Evolutionary conservation across 495 filamentous ascomycete genomes (phyloP).

Genomic region (Trichoderma virens): DNA sequence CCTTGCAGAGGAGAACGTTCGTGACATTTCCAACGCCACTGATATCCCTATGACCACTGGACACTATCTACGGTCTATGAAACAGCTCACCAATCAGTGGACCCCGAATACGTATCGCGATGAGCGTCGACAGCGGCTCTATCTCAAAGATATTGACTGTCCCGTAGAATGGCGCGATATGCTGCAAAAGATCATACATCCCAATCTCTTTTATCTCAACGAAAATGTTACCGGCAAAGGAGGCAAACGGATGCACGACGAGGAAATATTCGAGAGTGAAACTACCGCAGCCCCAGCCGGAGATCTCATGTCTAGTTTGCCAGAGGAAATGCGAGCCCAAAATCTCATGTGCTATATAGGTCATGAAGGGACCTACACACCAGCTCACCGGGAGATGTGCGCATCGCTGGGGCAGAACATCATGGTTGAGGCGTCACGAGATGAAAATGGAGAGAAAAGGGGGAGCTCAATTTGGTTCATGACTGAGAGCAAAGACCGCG

Average conservation of each 20-base stretch:
- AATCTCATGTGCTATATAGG: slow-evolving; percentile 99
- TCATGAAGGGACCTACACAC: slow-evolving; percentile 95
- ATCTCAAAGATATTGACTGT: slow-evolving; percentile 94
- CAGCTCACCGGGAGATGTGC: slow-evolving; percentile 96
- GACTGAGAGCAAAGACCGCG: slow-evolving; percentile 86
- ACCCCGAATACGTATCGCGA: slow-evolving; percentile 59
- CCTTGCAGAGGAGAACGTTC: slow-evolving; percentile 50
- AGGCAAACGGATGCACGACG: slow-evolving; percentile 36
- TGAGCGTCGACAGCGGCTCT: slow-evolving; percentile 69
- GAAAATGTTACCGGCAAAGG: slow-evolving; percentile 48
- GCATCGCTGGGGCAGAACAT: slow-evolving; percentile 92
- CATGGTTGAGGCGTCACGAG: slow-evolving; percentile 85
- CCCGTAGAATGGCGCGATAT: slow-evolving; percentile 75
- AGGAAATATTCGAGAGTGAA: slow-evolving; percentile 41
- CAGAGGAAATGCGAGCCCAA: slow-evolving; percentile 74
- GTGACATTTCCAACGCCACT: slow-evolving; percentile 60
- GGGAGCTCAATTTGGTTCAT: slow-evolving; percentile 97
- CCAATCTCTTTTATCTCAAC: slow-evolving; percentile 77
- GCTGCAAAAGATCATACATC: slow-evolving; percentile 68
- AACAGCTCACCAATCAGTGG: slow-evolving; percentile 67
- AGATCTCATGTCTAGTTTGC: slow-evolving; percentile 92
- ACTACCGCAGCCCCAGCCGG: slow-evolving; percentile 47
- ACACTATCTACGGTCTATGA: slow-evolving; percentile 83
- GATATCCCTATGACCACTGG: slow-evolving; percentile 73
- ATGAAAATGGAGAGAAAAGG: slow-evolving; percentile 60